Evolutionary conservation across 225 moss, liverwort and hornwort species (phyloP).

Genomic region (Pseudisothecium myosuroides): DNA sequence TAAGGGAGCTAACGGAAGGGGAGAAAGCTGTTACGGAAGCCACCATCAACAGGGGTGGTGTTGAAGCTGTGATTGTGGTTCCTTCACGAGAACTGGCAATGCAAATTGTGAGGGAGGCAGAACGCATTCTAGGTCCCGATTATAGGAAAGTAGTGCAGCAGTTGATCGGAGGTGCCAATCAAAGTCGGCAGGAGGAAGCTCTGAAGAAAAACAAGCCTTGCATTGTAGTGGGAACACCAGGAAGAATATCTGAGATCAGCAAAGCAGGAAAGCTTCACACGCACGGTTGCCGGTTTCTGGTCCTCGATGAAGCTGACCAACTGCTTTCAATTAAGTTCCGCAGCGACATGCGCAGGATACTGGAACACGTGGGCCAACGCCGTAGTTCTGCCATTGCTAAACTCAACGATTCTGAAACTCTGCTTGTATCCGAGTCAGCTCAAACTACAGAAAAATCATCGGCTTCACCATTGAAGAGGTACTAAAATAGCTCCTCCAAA

Average conservation of each 20-base stretch:
- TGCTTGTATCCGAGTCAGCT: background rate
- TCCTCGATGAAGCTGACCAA: constrained; percentile 93
- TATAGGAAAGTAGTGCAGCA: constrained; percentile 81
- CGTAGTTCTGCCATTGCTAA: background rate
- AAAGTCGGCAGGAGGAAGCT: constrained; percentile 83
- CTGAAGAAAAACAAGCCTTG: constrained; percentile 81
- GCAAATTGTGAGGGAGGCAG: constrained; percentile 91
- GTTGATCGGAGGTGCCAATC: constrained; percentile 95
- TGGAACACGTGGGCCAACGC: constrained; percentile 96
- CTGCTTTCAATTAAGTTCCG: constrained; percentile 89
- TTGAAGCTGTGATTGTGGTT: constrained; percentile 86
- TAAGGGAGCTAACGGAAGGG: constrained; percentile 27
- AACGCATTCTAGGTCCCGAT: constrained; percentile 66
- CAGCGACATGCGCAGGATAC: constrained; percentile 87
- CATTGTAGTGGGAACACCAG: constrained; percentile 89
- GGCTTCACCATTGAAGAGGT: constrained; percentile 21
- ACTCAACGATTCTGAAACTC: background rate
- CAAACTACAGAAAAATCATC: background rate
- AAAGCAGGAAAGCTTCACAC: constrained; percentile 93
- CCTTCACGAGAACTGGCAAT: constrained; percentile 95
- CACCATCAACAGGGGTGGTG: constrained; percentile 43
- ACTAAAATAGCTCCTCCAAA: background rate
- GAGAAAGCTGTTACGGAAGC: constrained; percentile 9
- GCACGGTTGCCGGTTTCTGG: constrained; percentile 79
- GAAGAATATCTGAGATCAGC: constrained; percentile 92